Evolutionary conservation across 148 eudicot species (phyloP).

Genomic region (Mesembryanthemum crystallinum): DNA sequence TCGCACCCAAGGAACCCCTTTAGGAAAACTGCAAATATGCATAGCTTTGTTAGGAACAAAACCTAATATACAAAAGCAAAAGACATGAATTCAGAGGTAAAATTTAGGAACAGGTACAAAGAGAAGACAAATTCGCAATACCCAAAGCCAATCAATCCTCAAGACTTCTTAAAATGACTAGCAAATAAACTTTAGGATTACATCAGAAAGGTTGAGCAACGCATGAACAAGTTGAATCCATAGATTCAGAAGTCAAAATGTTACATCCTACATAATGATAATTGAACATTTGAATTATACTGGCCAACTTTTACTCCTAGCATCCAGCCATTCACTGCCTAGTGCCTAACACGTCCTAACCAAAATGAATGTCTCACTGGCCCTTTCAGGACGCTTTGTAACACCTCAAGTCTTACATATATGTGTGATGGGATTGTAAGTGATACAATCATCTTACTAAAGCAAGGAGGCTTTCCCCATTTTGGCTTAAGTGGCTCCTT

Average conservation of each 20-base stretch:
- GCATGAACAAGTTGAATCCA: background rate
- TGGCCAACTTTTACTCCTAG: background rate
- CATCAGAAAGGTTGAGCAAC: background rate
- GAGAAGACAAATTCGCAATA: background rate
- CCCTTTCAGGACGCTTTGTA: background rate
- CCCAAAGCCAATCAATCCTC: background rate
- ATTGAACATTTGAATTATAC: background rate
- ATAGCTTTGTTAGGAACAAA: background rate
- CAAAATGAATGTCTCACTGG: background rate
- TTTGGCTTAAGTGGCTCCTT: no score
- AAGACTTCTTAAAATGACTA: background rate
- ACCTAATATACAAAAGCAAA: background rate
- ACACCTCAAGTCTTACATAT: no score
- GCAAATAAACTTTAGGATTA: background rate
- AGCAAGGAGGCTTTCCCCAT: no score
- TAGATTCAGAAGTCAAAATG: background rate
- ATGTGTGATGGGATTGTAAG: no score
- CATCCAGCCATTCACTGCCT: background rate
- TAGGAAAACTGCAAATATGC: conserved; percentile 64
- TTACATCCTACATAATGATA: background rate
- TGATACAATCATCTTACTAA: no score
- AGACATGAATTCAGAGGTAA: background rate
- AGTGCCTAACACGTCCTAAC: background rate
- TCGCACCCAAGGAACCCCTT: conserved; percentile 94
- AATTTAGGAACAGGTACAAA: background rate